These are phyloP conservation scores for Gaillardinia entomophila DNA, from an alignment of 805 yeast species.

Conservation along the genomic window DNA sequence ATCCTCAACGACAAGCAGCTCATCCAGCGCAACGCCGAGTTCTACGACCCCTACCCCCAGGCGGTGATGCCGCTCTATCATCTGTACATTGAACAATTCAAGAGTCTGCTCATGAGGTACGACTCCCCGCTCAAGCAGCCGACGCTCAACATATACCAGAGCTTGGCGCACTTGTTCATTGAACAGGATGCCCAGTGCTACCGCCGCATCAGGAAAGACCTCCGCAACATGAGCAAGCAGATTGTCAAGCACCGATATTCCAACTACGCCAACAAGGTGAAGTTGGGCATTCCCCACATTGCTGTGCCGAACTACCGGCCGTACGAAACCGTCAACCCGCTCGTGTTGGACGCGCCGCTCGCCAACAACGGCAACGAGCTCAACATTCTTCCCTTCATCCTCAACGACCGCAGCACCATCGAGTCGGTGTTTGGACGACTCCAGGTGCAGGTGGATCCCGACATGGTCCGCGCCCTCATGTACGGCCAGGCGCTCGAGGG, in stretches of 20 bases:
- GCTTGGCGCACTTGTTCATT: conserved; percentile 4
- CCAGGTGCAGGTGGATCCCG: too few species aligned
- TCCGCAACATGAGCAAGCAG: conserved; percentile 2
- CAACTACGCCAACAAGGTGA: not conserved
- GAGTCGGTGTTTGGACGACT: too few species aligned
- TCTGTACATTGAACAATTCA: conserved; percentile 3
- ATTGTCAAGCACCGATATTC: conserved; percentile 1
- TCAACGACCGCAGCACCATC: conserved; percentile 4
- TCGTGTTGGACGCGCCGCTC: conserved; percentile 4
- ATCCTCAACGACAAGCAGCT: conserved; percentile 8
- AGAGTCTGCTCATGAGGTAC: conserved; percentile 2
- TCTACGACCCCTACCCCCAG: conserved; percentile 4
- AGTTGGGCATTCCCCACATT: conserved; percentile 6
- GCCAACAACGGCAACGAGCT: conserved; percentile 3
- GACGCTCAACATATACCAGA: conserved; percentile 3
- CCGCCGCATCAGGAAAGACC: conserved; percentile 5
- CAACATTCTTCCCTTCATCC: conserved; percentile 8
- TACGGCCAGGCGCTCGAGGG: conserved; percentile 10
- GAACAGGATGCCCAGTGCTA: conserved; percentile 5
- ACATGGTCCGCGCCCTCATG: conserved; percentile 5
- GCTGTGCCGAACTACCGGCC: conserved; percentile 5
- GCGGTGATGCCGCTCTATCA: conserved; percentile 2
- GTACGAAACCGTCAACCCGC: conserved; percentile 3
- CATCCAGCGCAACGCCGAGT: conserved; percentile 3
- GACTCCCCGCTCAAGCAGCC: not conserved